phyloP scores from a whole-genome alignment of 2,329 filamentous ascomycete species.

The Beauveria caledonica region DNA sequence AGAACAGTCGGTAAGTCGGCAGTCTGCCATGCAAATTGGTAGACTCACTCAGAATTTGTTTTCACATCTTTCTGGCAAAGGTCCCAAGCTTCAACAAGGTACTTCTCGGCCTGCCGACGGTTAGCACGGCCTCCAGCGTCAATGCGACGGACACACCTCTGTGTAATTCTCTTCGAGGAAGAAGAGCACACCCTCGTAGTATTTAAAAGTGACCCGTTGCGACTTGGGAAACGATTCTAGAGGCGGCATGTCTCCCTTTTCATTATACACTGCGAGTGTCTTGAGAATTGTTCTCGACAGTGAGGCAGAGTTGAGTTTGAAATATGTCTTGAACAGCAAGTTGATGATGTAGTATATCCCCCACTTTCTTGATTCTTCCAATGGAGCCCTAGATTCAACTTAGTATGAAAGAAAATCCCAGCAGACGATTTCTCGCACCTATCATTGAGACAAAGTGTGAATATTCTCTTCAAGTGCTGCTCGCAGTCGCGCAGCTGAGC shows the following conservation, averaged over 20 bases:
- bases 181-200: conserved; percentile 86
- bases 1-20: conserved; percentile 17
- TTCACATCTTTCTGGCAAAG: conserved; percentile 65
- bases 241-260: conserved; percentile 68
- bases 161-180: conserved; percentile 93
- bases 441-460: conserved; percentile 82
- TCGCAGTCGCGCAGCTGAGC: conserved; percentile 87
- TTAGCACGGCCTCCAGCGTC: background rate
- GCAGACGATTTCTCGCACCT: conserved; percentile 47
- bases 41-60: conserved; percentile 72
- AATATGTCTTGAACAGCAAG: conserved; percentile 96
- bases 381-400: conserved; percentile 51
- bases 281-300: conserved; percentile 84
- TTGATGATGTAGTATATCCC: conserved; percentile 93
- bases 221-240: conserved; percentile 76
- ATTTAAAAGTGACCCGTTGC: conserved; percentile 91
- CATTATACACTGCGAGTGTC: conserved; percentile 65
- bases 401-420: background rate
- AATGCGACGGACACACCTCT: conserved; percentile 41
- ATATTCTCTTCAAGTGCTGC: conserved; percentile 83
- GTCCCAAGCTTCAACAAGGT: conserved; percentile 73
- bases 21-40: background rate
- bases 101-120: conserved; percentile 58
- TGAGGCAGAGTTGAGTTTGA: conserved; percentile 85
- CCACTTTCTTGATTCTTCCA: conserved; percentile 94